Base-by-base conservation (phyloP, 2,329 filamentous ascomycete species). In the Arthrobotrys sinensis region DNA sequence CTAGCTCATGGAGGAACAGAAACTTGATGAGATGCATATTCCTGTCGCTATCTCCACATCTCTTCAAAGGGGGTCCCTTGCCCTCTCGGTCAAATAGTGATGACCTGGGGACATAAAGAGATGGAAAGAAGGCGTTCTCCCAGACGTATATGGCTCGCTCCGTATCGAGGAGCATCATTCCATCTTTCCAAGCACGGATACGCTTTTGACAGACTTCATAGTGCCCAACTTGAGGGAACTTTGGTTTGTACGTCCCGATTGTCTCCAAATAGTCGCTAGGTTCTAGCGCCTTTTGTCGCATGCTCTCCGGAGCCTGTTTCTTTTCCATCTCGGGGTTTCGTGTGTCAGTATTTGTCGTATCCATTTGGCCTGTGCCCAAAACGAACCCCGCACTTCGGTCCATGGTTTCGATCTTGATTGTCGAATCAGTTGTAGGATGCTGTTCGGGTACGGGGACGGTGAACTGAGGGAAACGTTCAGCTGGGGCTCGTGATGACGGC, bases 51-150 rank as follows among this genome's bases (percentile, higher is more conserved):
- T 12, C 24, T 28, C 19, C 45, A 12, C 16, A 67, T 21, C 24
- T 50, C n/a, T 46, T 62, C 8, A 46, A 21, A 7, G 16, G 19
- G 53, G 16, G 19, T 1, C 52, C 52, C 34, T 53, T 10, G 8
- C 6, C 36, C 10, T 12, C 11, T 24, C 19, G 36, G 10, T 60
- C 52, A 24, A 78, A 78, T 1, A 67, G 24, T 8, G 48, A 43
- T 7, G 62, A 46, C 50, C 10, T 45, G 2, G 50, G 75, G 28
- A 78, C 24, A 45, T 78, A 78, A 7, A 78, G 21, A 3, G 62
- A 57, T 3, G 75, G 75, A n/a, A 78, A 78, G 32, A 67, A 78
- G 8, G 52, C 11, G n/a, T 78, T 78, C 24, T 78, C 75, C 67
- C 67, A 78, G n/a, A 72, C 62, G 16, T 55, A 68, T 14, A 64